Evolutionary conservation across 2,329 filamentous ascomycete species (phyloP).

Genomic region (Bipolaris victoriae): DNA sequence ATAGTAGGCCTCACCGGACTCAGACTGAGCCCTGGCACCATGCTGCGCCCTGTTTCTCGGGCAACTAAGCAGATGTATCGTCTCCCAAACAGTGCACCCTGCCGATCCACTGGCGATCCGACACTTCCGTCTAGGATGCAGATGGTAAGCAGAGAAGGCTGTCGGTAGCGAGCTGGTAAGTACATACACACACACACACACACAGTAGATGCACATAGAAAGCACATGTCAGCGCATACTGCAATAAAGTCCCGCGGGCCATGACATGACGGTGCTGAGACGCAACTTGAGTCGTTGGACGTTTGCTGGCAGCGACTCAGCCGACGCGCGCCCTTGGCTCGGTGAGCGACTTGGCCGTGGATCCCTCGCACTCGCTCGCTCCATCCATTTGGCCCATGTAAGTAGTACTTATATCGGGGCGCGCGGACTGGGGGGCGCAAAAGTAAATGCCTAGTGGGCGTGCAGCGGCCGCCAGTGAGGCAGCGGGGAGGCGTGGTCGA

Average conservation of each 20-base stretch:
- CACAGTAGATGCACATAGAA: too few species aligned
- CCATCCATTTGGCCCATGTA: neutral
- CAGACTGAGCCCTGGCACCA: conserved; percentile 1
- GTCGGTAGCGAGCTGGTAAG: too few species aligned
- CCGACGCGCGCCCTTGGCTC: conserved; percentile 21
- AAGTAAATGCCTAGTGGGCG: conserved; percentile 5
- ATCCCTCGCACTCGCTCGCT: conserved; percentile 28
- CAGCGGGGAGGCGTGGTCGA: neutral
- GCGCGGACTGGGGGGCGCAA: neutral
- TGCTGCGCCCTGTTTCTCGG: neutral
- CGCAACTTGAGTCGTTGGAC: conserved; percentile 28
- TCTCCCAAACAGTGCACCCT: neutral
- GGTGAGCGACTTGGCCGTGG: neutral
- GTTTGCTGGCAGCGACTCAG: conserved; percentile 31
- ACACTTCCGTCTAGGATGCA: conserved; percentile 9
- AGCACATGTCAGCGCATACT: too few species aligned
- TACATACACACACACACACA: too few species aligned
- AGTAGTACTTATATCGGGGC: too few species aligned
- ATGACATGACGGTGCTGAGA: conserved; percentile 28
- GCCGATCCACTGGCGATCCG: conserved; percentile 7
- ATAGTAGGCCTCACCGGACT: conserved; percentile 7
- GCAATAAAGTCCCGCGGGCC: neutral
- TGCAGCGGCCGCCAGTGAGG: conserved; percentile 1
- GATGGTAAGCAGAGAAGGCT: too few species aligned
- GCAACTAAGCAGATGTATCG: conserved; percentile 1